phyloP scores from a whole-genome alignment of 2,329 filamentous ascomycete species.

The Neopestalotiopsis clavispora region DNA sequence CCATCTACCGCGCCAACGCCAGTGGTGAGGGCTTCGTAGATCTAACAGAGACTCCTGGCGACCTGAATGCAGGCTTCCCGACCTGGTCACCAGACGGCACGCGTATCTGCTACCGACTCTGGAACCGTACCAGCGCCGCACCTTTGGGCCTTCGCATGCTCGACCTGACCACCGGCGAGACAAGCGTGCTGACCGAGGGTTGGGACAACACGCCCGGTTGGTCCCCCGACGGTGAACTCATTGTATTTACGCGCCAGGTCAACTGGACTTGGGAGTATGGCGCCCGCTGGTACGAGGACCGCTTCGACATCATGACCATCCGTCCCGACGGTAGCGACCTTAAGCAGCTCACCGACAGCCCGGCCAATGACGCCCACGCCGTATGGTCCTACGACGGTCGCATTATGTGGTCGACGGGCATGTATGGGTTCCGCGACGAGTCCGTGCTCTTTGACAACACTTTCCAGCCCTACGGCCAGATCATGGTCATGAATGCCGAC shows the following conservation, averaged over 20 bases:
- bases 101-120: constrained; percentile 40
- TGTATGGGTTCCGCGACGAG: constrained; percentile 50
- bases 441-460: constrained; percentile 45
- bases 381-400: constrained; percentile 47
- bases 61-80: constrained; percentile 43
- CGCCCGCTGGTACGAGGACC: constrained; percentile 31
- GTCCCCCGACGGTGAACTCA: constrained; percentile 42
- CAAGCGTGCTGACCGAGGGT: constrained; percentile 37
- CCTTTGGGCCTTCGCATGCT: constrained; percentile 39
- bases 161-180: constrained; percentile 28
- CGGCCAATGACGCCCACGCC: constrained; percentile 48
- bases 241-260: constrained; percentile 43
- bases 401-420: constrained; percentile 45
- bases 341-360: constrained; percentile 36
- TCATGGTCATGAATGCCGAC: constrained; percentile 48
- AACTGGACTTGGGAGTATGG: constrained; percentile 21
- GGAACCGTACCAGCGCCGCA: constrained; percentile 19
- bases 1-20: constrained; percentile 20
- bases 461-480: constrained; percentile 33
- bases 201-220: constrained; percentile 45
- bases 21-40: constrained; percentile 26
- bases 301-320: constrained; percentile 48
- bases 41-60: constrained; percentile 35
- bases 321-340: constrained; percentile 44
- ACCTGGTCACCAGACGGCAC: constrained; percentile 42